Percentiles rank a stretch among this genome's conserved stretches.
phyloP scores from a whole-genome alignment of 495 filamentous ascomycete species.

The Trichocladium uniseriatum region DNA sequence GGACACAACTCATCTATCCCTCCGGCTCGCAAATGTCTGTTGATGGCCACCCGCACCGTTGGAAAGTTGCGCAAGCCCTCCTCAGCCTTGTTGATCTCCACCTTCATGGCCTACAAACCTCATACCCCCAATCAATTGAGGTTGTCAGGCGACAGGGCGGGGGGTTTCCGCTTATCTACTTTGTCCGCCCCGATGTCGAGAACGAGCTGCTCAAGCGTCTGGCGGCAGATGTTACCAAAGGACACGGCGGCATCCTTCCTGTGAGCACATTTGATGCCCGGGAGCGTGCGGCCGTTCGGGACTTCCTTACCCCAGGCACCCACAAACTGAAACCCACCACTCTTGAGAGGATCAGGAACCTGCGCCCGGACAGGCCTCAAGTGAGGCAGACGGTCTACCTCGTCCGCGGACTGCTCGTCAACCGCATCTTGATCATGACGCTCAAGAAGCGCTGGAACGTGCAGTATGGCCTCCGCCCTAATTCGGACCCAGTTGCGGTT shows the following conservation, averaged over 20 bases:
- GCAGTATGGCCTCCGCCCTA: conserved; percentile 35
- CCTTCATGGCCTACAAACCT: conserved; percentile 25
- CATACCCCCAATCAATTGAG: conserved; percentile 38
- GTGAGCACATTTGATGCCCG: conserved; percentile 15
- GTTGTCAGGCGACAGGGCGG: conserved; percentile 26
- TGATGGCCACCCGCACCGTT: conserved; percentile 43
- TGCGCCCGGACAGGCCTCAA: conserved; percentile 22
- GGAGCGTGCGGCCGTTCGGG: conserved; percentile 33
- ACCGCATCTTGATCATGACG: conserved; percentile 32
- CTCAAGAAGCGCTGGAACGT: conserved; percentile 41
- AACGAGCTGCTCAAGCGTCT: conserved; percentile 33
- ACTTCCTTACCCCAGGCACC: conserved; percentile 18
- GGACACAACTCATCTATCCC: conserved; percentile 43
- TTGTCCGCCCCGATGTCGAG: conserved; percentile 38
- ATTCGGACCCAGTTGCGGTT: conserved; percentile 28
- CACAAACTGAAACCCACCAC: conserved; percentile 11
- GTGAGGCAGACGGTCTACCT: conserved; percentile 21
- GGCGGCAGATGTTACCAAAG: conserved; percentile 29
- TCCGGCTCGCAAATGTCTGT: conserved; percentile 39
- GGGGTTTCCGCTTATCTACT: conserved; percentile 38
- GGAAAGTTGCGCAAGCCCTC: conserved; percentile 36
- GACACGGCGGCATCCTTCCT: conserved; percentile 21
- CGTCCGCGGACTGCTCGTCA: conserved; percentile 32
- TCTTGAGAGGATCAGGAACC: conserved; percentile 12
- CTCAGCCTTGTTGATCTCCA: conserved; percentile 33